Percentiles rank a stretch among this genome's conserved stretches.
phyloP scores from a whole-genome alignment of 2,329 filamentous ascomycete genomes.

The Monosporascus sp. region DNA sequence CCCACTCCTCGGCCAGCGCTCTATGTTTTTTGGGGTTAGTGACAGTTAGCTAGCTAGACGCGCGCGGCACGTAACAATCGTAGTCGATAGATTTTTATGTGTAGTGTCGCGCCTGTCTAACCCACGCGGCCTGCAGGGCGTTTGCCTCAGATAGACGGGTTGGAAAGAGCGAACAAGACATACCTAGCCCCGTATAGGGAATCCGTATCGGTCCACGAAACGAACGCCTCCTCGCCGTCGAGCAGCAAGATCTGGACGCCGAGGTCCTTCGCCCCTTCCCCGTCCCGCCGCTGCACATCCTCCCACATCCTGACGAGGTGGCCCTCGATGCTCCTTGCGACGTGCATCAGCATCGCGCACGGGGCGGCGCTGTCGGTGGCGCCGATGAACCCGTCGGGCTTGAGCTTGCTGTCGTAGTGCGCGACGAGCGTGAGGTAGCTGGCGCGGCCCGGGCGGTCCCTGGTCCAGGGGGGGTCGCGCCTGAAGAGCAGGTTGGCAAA shows the following conservation, averaged over 20 bases:
- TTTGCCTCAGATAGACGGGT: neutral
- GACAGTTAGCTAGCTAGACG: neutral
- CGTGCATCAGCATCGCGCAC: conserved; percentile 79
- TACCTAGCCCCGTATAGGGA: conserved; percentile 72
- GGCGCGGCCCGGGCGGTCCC: conserved; percentile 66
- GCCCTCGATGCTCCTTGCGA: conserved; percentile 64
- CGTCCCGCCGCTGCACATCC: conserved; percentile 56
- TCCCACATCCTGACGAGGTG: conserved; percentile 71
- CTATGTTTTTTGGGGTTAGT: conserved; percentile 23
- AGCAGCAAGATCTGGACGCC: conserved; percentile 76
- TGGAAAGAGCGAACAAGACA: conserved; percentile 9
- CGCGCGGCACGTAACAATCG: too few species aligned
- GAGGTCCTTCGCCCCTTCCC: conserved; percentile 53
- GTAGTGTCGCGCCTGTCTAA: too few species aligned
- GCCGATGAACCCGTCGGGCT: conserved; percentile 71
- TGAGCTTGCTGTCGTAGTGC: conserved; percentile 76
- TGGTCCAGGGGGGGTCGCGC: conserved; percentile 72
- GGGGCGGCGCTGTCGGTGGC: conserved; percentile 81
- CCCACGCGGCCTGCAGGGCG: too few species aligned
- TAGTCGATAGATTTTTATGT: too few species aligned
- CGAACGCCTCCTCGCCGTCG: conserved; percentile 80
- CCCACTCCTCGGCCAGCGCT: conserved; percentile 69
- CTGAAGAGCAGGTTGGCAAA: conserved; percentile 75
- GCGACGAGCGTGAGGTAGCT: conserved; percentile 73
- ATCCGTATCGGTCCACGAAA: conserved; percentile 65